phyloP scores from a whole-genome alignment of 2,329 filamentous ascomycete genomes.

The Xylariaceae sp. region DNA sequence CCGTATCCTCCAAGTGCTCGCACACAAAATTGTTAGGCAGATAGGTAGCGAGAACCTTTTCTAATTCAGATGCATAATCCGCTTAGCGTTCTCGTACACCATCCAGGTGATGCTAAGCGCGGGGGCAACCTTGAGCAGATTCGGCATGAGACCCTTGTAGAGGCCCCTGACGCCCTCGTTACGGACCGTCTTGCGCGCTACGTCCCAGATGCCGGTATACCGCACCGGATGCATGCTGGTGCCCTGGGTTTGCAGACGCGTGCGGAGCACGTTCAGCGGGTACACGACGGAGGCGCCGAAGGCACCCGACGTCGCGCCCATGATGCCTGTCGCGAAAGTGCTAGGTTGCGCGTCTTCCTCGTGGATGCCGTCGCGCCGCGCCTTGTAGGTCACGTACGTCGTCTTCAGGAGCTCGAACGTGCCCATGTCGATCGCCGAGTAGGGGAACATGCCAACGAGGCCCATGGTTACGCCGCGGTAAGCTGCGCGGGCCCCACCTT shows the following conservation, averaged over 20 bases:
- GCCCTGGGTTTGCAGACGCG: conserved; percentile 89
- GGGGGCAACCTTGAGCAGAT: conserved; percentile 93
- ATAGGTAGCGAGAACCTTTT: neutral
- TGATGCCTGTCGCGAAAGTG: conserved; percentile 82
- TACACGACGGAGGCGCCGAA: conserved; percentile 94
- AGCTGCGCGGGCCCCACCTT: conserved; percentile 73
- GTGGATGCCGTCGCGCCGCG: conserved; percentile 68
- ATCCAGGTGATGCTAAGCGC: conserved; percentile 95
- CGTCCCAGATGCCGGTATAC: conserved; percentile 90
- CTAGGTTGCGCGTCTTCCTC: conserved; percentile 83
- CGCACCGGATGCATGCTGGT: conserved; percentile 88
- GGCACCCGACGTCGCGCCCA: conserved; percentile 89
- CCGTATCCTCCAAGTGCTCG: too few species aligned
- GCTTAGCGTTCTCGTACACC: conserved; percentile 89
- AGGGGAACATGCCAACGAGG: conserved; percentile 94
- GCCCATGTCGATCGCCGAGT: conserved; percentile 93
- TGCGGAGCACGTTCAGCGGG: conserved; percentile 90
- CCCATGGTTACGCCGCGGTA: conserved; percentile 96
- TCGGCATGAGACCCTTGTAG: conserved; percentile 94
- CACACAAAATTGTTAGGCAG: too few species aligned
- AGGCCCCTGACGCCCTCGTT: conserved; percentile 84
- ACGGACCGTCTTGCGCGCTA: conserved; percentile 78
- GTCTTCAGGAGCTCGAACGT: conserved; percentile 93
- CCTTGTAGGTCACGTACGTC: conserved; percentile 69
- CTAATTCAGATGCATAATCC: conserved; percentile 59